Percentiles rank a stretch among this genome's conserved stretches.
Evolutionary conservation across 345 rosid species (phyloP).

Genomic region (Hibiscus tridactylites): DNA sequence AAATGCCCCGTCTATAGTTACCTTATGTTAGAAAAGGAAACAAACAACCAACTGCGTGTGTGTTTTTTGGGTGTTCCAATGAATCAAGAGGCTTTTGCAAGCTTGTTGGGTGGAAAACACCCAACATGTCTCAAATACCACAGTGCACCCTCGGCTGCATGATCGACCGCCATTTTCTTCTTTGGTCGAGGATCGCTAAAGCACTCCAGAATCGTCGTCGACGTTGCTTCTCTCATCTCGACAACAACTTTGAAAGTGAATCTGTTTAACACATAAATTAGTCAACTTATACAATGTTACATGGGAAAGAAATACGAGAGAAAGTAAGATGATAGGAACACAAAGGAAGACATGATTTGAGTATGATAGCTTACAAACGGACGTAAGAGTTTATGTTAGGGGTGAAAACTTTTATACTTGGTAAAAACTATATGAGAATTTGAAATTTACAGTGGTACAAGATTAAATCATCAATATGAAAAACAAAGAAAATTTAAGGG

Average conservation of each 20-base stretch:
- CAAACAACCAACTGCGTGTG: too few relatives aligned
- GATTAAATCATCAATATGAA: too few relatives aligned
- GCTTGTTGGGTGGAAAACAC: slow-evolving; percentile 11
- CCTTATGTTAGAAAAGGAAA: too few relatives aligned
- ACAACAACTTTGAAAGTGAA: slow-evolving; percentile 35
- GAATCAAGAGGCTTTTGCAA: neutral
- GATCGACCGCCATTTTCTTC: slow-evolving; percentile 55
- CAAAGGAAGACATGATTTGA: neutral
- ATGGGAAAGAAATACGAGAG: neutral
- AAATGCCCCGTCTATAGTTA: too few relatives aligned
- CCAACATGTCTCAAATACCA: slow-evolving; percentile 53
- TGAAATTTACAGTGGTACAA: too few relatives aligned
- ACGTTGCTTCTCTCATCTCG: slow-evolving; percentile 20
- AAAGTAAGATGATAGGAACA: neutral
- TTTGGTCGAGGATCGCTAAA: slow-evolving; percentile 27
- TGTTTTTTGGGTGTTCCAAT: neutral
- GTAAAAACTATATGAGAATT: too few relatives aligned
- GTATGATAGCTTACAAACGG: neutral
- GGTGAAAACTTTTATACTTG: too few relatives aligned
- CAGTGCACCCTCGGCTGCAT: slow-evolving; percentile 61
- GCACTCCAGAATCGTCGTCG: slow-evolving; percentile 31
- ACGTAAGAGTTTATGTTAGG: too few relatives aligned
- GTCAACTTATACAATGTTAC: neutral
- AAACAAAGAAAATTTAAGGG: too few relatives aligned
- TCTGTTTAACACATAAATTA: slow-evolving; percentile 19